Conservation (phyloP, 345 rosid species). For the Diplotaxis tenuifolia region DNA sequence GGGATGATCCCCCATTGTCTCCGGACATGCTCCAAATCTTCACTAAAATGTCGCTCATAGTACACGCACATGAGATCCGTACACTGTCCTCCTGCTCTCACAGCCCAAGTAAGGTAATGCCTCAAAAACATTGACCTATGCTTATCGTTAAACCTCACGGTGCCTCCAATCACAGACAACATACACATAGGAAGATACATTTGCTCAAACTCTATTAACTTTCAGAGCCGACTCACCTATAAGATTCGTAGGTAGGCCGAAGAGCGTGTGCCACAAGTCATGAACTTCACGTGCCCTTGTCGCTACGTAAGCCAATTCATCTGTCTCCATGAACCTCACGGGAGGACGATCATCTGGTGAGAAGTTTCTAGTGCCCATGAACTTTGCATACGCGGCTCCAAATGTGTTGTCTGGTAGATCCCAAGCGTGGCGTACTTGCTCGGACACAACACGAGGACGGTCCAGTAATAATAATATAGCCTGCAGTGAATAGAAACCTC, state of each 20-base stretch:
- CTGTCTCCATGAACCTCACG: slow-evolving; percentile 73
- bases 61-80: slow-evolving; percentile 68
- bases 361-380: slow-evolving; percentile 67
- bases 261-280: slow-evolving; percentile 45
- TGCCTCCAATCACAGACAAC: slow-evolving; percentile 66
- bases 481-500: slow-evolving; percentile 29
- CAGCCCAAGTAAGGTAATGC: slow-evolving; percentile 74
- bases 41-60: slow-evolving; percentile 62
- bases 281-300: slow-evolving; percentile 60
- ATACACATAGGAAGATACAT: slow-evolving; percentile 75
- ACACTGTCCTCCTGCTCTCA: slow-evolving; percentile 50
- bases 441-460: slow-evolving; percentile 58
- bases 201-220: slow-evolving; percentile 75
- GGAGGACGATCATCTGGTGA: slow-evolving; percentile 48
- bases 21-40: slow-evolving; percentile 63
- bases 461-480: slow-evolving; percentile 59
- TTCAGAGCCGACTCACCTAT: slow-evolving; percentile 70
- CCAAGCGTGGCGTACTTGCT: slow-evolving; percentile 67
- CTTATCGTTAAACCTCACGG: slow-evolving; percentile 57
- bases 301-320: slow-evolving; percentile 65
- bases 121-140: slow-evolving; percentile 54
- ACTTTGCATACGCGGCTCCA: slow-evolving; percentile 81
- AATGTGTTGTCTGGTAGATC: slow-evolving; percentile 67
- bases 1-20: slow-evolving; percentile 59
- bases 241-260: slow-evolving; percentile 64